A percentile compares a stretch with the other conserved stretches of the same genome.
Evolutionary conservation across 805 yeast species (phyloP).

Genomic region (Zygotorulaspora sp.): DNA sequence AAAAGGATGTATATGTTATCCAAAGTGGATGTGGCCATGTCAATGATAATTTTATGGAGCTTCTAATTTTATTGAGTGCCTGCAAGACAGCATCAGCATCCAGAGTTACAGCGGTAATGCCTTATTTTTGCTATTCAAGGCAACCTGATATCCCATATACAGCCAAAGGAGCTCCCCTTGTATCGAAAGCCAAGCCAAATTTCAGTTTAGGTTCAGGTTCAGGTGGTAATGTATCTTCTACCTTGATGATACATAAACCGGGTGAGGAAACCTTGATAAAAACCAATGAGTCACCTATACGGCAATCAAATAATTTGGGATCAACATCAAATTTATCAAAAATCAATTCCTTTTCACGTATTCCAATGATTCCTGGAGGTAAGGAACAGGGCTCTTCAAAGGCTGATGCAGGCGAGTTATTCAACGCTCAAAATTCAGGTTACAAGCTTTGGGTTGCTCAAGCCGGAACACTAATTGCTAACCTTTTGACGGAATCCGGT

Average conservation of each 20-base stretch:
- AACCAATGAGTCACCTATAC: conserved; percentile 19
- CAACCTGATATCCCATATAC: conserved; percentile 92
- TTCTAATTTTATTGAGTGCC: conserved; percentile 81
- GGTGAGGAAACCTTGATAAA: conserved; percentile 22
- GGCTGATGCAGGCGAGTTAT: conserved; percentile 33
- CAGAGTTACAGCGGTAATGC: conserved; percentile 85
- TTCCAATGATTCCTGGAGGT: conserved; percentile 37
- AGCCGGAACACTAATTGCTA: conserved; percentile 87
- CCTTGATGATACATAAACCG: conserved; percentile 25
- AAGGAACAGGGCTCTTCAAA: conserved; percentile 24
- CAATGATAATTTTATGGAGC: conserved; percentile 79
- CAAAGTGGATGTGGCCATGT: conserved; percentile 85
- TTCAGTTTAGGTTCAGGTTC: conserved; percentile 49
- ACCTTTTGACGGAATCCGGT: conserved; percentile 83
- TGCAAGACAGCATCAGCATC: conserved; percentile 88
- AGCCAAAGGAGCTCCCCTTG: conserved; percentile 66
- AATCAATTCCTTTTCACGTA: conserved; percentile 29
- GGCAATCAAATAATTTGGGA: conserved; percentile 18
- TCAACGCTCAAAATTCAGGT: conserved; percentile 50
- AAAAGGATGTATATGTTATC: conserved; percentile 88
- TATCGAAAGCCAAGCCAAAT: conserved; percentile 40
- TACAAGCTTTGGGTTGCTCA: conserved; percentile 95
- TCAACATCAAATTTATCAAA: conserved; percentile 14
- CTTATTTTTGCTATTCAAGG: conserved; percentile 91
- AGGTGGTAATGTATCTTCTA: conserved; percentile 41